Percentiles rank a stretch among this genome's conserved stretches.
phyloP scores from a whole-genome alignment of 1,284 basidiomycete genomes.

The Naganishia sp. region DNA sequence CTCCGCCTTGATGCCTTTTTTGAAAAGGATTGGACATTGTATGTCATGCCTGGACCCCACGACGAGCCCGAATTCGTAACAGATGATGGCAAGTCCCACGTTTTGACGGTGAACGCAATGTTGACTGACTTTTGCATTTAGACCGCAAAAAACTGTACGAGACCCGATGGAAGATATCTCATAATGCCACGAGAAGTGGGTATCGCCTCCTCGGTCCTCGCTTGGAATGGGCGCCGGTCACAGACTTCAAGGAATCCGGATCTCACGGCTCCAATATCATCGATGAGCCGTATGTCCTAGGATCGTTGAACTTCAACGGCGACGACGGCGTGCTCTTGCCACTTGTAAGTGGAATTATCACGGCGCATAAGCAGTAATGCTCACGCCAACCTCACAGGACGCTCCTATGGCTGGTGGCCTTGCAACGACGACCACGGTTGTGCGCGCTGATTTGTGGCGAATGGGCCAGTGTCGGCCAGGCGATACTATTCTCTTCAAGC shows the following conservation, averaged over 20 bases:
- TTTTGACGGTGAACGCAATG: conserved; percentile 55
- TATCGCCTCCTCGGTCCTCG: conserved; percentile 54
- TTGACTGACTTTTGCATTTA: conserved; percentile 18
- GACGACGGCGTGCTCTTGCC: conserved; percentile 70
- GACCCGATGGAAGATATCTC: conserved; percentile 45
- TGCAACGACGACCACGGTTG: conserved; percentile 39
- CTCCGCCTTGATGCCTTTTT: conserved; percentile 38
- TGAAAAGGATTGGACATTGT: conserved; percentile 58
- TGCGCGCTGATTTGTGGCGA: conserved; percentile 46
- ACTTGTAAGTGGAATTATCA: conserved; percentile 50
- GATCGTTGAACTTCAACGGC: conserved; percentile 65
- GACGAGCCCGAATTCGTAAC: conserved; percentile 64
- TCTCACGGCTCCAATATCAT: conserved; percentile 71
- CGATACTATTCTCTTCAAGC: conserved; percentile 44
- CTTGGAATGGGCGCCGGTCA: conserved; percentile 62
- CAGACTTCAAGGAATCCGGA: conserved; percentile 68
- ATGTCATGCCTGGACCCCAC: conserved; percentile 66
- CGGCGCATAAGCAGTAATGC: background rate
- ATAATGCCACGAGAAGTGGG: conserved; percentile 49
- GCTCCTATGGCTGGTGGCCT: conserved; percentile 41
- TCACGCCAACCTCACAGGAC: conserved; percentile 33
- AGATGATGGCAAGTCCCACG: conserved; percentile 53
- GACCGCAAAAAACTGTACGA: conserved; percentile 42
- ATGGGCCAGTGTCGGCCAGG: conserved; percentile 48
- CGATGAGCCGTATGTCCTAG: conserved; percentile 66